A percentile compares a stretch with the other conserved stretches of the same genome.
These are phyloP conservation scores for Aegilops speltoides DNA, from an alignment of 176 grass and related monocot genomes.

Conservation along the genomic window DNA sequence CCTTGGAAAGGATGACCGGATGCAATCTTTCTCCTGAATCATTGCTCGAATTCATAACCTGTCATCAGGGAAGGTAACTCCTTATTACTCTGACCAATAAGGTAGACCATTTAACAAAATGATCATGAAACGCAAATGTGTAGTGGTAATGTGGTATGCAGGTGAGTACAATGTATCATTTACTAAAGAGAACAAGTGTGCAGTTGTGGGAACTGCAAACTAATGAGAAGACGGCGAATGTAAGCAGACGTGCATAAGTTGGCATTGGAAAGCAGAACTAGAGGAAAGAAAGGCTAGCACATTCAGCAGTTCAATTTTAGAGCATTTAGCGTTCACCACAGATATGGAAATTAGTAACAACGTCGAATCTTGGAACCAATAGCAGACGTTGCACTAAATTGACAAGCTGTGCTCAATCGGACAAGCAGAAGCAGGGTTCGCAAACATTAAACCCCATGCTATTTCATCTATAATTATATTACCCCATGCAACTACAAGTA, in stretches of 20 bases:
- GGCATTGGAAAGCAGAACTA: neutral
- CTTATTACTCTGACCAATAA: neutral
- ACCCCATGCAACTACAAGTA: too few species aligned
- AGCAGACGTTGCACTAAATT: neutral
- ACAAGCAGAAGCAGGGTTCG: neutral
- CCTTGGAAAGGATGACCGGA: constrained; percentile 55
- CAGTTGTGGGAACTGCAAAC: neutral
- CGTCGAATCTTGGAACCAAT: neutral
- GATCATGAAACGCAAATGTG: neutral
- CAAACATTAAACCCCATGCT: neutral
- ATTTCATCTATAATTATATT: neutral
- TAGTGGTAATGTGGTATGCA: neutral
- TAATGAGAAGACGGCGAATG: neutral
- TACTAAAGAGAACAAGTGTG: neutral
- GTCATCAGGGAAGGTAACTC: neutral
- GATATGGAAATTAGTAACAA: neutral
- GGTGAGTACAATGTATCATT: neutral
- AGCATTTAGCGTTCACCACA: neutral
- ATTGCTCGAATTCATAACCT: constrained; percentile 58
- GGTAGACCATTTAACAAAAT: neutral
- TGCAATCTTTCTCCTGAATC: constrained; percentile 47
- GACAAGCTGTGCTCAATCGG: neutral
- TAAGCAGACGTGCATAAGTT: neutral
- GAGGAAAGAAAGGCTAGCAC: neutral
- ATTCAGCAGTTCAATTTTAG: neutral